Conservation (phyloP, 2,329 filamentous ascomycete species). For the Fusarium clavum region DNA sequence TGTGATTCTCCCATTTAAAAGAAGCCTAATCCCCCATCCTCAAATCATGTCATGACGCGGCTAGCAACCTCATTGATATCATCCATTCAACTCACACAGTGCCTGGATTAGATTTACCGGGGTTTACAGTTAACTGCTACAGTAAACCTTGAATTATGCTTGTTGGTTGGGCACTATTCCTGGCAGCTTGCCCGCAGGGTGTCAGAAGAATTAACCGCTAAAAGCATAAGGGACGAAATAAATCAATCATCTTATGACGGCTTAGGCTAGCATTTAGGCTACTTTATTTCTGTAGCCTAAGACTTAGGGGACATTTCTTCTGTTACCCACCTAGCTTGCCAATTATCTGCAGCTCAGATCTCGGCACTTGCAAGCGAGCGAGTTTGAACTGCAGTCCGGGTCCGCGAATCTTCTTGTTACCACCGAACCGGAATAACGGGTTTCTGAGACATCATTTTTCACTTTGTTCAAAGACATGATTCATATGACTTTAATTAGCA, state of each 20-base stretch:
- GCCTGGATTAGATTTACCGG: conserved; percentile 19
- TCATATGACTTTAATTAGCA: neutral
- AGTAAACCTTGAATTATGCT: conserved; percentile 19
- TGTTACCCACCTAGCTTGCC: no score
- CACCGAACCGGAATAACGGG: neutral
- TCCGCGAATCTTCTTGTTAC: neutral
- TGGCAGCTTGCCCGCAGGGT: conserved; percentile 5
- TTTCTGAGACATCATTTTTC: conserved; percentile 4
- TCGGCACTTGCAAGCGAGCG: conserved; percentile 21
- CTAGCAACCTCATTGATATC: conserved; percentile 14
- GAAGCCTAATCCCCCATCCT: neutral
- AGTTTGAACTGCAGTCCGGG: neutral
- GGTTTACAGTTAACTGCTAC: conserved; percentile 6
- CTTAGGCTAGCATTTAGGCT: no score
- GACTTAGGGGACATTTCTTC: no score
- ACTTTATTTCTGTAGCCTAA: no score
- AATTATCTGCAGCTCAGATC: conserved; percentile 19
- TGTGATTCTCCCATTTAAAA: neutral
- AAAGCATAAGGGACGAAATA: no score
- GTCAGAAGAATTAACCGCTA: no score
- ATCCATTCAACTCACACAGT: conserved; percentile 6
- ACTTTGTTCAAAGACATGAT: neutral
- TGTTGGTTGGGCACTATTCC: conserved; percentile 14
- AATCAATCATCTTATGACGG: no score
- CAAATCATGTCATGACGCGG: conserved; percentile 29